phyloP scores from a whole-genome alignment of 208 protist species.

The Trypanosoma cruzi region DNA sequence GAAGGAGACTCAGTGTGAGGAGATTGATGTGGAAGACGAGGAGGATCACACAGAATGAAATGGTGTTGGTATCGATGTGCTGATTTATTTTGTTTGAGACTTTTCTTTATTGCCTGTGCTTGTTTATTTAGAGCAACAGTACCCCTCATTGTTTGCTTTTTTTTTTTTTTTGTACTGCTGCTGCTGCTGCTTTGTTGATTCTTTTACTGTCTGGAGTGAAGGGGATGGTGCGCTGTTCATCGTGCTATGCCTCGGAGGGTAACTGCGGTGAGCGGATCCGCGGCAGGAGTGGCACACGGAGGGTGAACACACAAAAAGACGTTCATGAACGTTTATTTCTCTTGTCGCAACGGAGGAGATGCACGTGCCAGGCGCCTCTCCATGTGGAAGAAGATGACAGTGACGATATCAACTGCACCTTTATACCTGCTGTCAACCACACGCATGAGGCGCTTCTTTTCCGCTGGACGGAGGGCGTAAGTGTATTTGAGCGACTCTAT shows the following conservation, averaged over 20 bases:
- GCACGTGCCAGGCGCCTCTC: slow-evolving; percentile 10
- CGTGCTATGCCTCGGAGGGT: not conserved
- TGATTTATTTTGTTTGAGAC: not conserved
- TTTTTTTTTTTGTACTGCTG: slow-evolving; percentile 1
- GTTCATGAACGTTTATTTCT: slow-evolving; percentile 20
- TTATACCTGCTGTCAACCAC: slow-evolving; percentile 13
- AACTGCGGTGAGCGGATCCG: not conserved
- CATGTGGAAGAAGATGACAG: slow-evolving; percentile 5
- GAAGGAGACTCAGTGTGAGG: slow-evolving; percentile 74
- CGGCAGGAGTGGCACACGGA: not conserved
- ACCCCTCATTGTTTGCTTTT: not conserved
- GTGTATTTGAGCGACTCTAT: slow-evolving; percentile 28
- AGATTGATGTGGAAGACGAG: slow-evolving; percentile 72
- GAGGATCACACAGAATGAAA: slow-evolving; percentile 11
- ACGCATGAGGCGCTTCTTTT: slow-evolving; percentile 22
- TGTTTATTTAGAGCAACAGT: no score
- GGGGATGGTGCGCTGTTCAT: slow-evolving; percentile 1
- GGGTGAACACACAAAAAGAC: not conserved
- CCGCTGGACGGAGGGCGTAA: slow-evolving; percentile 19
- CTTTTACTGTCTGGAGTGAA: not conserved
- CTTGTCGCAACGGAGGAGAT: slow-evolving; percentile 3
- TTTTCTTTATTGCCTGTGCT: not conserved
- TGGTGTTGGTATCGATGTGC: not conserved
- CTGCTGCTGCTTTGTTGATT: not conserved
- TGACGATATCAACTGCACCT: slow-evolving; percentile 25